Conservation (phyloP, 2,329 filamentous ascomycete genomes). For the Penicillium sp. region DNA sequence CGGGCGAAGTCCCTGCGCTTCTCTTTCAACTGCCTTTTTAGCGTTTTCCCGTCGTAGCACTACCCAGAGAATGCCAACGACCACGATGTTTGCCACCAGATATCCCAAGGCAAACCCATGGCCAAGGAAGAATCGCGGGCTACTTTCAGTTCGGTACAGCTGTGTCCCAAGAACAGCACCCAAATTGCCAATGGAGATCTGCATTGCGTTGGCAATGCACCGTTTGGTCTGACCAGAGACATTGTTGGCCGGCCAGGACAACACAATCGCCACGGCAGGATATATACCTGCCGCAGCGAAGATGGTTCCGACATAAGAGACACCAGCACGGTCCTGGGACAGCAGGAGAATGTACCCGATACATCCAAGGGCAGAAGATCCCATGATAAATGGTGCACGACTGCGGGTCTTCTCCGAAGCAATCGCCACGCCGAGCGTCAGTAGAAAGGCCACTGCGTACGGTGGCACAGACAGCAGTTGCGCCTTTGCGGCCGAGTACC, state of each 20-base stretch:
- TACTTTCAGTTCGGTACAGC: conserved; percentile 59
- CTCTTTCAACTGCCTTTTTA: conserved; percentile 48
- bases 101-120: conserved; percentile 66
- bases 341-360: conserved; percentile 63
- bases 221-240: conserved; percentile 68
- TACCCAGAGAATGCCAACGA: conserved; percentile 53
- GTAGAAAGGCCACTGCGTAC: conserved; percentile 59
- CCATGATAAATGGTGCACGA: conserved; percentile 62
- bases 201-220: conserved; percentile 65
- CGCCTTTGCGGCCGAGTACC: conserved; percentile 41
- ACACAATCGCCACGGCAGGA: conserved; percentile 53
- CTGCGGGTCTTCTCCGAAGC: conserved; percentile 54
- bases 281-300: conserved; percentile 10
- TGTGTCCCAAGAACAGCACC: conserved; percentile 68
- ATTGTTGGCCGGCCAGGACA: conserved; percentile 70
- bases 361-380: conserved; percentile 53
- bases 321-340: conserved; percentile 46
- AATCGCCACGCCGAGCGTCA: conserved; percentile 55
- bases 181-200: conserved; percentile 67
- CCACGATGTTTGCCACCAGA: conserved; percentile 55
- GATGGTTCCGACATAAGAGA: conserved; percentile 7
- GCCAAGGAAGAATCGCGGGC: conserved; percentile 62
- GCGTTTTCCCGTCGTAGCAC: conserved; percentile 58
- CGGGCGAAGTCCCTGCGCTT: conserved; percentile 31
- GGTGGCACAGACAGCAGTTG: conserved; percentile 61